These are phyloP conservation scores for Purpureocillium lavendulum DNA, from an alignment of 2,329 filamentous ascomycete genomes.

Conservation along the genomic window DNA sequence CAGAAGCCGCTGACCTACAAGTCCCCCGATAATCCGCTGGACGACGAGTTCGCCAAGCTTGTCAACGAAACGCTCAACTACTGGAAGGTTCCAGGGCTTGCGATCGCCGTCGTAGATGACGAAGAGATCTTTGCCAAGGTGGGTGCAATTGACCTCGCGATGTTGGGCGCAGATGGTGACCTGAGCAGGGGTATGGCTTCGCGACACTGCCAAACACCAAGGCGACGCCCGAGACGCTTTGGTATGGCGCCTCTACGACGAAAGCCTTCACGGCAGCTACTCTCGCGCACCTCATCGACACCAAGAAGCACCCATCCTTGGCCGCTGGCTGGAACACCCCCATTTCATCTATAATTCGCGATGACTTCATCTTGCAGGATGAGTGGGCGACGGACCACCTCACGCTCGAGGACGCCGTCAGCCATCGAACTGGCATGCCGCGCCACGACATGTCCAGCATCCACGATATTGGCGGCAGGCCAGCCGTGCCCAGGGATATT, in stretches of 20 bases:
- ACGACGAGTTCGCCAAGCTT: constrained; percentile 3
- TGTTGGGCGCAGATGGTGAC: background rate
- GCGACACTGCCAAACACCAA: constrained; percentile 25
- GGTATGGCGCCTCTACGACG: constrained; percentile 45
- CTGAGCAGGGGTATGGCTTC: constrained; percentile 16
- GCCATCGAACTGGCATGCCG: constrained; percentile 43
- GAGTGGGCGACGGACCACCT: constrained; percentile 36
- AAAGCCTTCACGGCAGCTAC: constrained; percentile 45
- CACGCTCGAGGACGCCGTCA: constrained; percentile 45
- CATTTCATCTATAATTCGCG: constrained; percentile 36
- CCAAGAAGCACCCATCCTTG: constrained; percentile 17
- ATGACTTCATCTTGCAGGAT: constrained; percentile 43
- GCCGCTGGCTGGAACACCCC: constrained; percentile 36
- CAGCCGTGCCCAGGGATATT: constrained; percentile 16
- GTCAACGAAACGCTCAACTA: constrained; percentile 12
- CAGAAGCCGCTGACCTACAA: background rate
- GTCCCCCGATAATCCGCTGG: constrained; percentile 6
- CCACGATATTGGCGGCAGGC: background rate
- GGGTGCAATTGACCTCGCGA: background rate
- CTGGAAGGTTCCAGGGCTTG: constrained; percentile 40
- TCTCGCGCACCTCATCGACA: constrained; percentile 39
- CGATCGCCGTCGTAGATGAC: constrained; percentile 38
- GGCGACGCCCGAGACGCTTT: constrained; percentile 38
- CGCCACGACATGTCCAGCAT: constrained; percentile 24
- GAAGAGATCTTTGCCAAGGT: constrained; percentile 31